phyloP scores from a whole-genome alignment of 305 asterid species.

The Fraxinus velutina region DNA sequence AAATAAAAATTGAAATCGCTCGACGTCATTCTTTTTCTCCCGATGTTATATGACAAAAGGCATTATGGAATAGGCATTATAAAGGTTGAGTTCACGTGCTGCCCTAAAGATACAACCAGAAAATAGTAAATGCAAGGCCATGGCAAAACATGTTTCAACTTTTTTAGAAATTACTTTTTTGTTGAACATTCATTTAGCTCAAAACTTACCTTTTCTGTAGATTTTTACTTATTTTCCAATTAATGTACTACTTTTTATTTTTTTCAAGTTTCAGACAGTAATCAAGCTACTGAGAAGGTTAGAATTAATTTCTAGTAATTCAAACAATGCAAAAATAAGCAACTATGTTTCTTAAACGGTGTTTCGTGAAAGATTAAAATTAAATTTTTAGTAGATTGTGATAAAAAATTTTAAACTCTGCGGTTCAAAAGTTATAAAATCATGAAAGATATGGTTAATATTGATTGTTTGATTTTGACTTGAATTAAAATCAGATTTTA shows the following conservation, averaged over 20 bases:
- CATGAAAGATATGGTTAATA: too few relatives aligned
- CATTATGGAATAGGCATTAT: neutral
- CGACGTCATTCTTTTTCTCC: neutral
- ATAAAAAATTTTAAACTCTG: too few relatives aligned
- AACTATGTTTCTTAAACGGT: neutral
- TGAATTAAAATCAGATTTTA: too few relatives aligned
- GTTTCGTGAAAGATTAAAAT: too few relatives aligned
- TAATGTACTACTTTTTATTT: neutral
- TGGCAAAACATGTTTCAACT: neutral
- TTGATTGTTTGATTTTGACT: too few relatives aligned
- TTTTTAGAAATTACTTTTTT: neutral
- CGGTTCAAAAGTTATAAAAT: too few relatives aligned
- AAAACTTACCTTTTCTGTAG: neutral
- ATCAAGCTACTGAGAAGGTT: neutral
- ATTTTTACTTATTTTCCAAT: neutral
- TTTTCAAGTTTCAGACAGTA: neutral
- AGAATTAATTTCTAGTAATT: neutral
- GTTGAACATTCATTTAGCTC: neutral
- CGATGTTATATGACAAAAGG: neutral
- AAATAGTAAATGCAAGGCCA: neutral
- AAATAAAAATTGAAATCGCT: neutral
- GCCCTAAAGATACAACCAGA: neutral
- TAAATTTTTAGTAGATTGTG: too few relatives aligned
- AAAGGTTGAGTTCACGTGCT: neutral
- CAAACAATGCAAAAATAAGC: neutral